These are phyloP conservation scores for Xylaria multiplex DNA, from an alignment of 2,329 filamentous ascomycete genomes.

Conservation along the genomic window DNA sequence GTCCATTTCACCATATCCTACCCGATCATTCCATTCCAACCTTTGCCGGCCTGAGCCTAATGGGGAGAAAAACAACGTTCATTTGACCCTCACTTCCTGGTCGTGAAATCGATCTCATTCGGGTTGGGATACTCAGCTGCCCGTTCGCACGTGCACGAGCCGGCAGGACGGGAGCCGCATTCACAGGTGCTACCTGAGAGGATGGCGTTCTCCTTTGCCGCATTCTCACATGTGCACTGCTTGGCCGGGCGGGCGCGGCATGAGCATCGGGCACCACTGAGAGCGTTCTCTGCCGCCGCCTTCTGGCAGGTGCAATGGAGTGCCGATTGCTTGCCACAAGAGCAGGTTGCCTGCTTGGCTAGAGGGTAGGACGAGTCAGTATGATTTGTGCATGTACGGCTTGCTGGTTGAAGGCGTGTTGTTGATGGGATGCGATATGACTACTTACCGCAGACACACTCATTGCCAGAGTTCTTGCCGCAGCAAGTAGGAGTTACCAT, in stretches of 20 bases:
- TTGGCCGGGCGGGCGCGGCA: slow-evolving; percentile 84
- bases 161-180: slow-evolving; percentile 79
- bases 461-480: slow-evolving; percentile 59
- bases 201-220: slow-evolving; percentile 74
- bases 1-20: neutral
- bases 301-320: slow-evolving; percentile 88
- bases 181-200: slow-evolving; percentile 71
- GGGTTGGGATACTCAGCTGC: slow-evolving; percentile 69
- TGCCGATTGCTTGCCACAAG: slow-evolving; percentile 87
- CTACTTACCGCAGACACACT: slow-evolving; percentile 67
- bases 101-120: slow-evolving; percentile 89
- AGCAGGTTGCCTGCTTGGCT: slow-evolving; percentile 78
- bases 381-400: no score
- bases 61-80: neutral
- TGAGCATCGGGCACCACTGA: slow-evolving; percentile 79
- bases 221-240: slow-evolving; percentile 82
- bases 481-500: slow-evolving; percentile 63
- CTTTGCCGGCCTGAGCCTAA: slow-evolving; percentile 20
- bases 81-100: slow-evolving; percentile 59
- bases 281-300: slow-evolving; percentile 76
- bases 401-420: neutral
- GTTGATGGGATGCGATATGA: neutral
- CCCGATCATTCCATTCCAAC: neutral
- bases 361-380: slow-evolving; percentile 32
- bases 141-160: slow-evolving; percentile 86